phyloP scores from a whole-genome alignment of 2,329 filamentous ascomycete genomes.

The Arthrobotrys sphaeroides region DNA sequence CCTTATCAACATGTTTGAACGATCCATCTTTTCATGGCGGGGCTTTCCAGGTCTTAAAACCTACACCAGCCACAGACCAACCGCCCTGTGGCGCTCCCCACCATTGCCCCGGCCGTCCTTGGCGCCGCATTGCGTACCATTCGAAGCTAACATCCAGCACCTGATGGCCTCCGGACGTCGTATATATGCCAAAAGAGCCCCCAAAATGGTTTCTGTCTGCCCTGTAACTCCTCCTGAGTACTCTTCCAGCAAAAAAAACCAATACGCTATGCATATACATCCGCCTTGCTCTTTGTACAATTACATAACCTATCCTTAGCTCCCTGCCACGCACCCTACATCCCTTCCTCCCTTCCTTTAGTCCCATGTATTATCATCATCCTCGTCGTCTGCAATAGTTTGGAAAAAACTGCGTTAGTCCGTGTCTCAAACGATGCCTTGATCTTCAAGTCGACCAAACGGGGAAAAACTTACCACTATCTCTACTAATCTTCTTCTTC shows the following conservation, averaged over 20 bases:
- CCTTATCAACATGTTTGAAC: too few species aligned
- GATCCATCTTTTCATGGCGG: background rate
- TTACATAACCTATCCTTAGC: too few species aligned
- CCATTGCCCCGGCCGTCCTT: background rate
- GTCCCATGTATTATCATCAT: conserved; percentile 49
- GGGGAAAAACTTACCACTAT: conserved; percentile 53
- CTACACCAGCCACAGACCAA: conserved; percentile 50
- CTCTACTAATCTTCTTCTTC: conserved; percentile 54
- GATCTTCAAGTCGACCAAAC: too few species aligned
- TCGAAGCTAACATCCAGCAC: background rate
- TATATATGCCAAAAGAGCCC: too few species aligned
- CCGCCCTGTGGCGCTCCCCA: conserved; percentile 1
- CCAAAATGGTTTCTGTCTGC: too few species aligned
- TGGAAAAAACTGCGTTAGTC: background rate
- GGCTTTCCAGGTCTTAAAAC: conserved; percentile 47
- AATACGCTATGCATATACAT: too few species aligned
- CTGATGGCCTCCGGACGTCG: background rate
- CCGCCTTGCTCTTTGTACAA: background rate
- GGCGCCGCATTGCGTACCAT: too few species aligned
- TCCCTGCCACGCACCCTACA: background rate
- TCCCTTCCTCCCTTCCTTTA: background rate
- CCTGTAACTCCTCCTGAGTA: too few species aligned
- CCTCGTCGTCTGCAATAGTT: conserved; percentile 50
- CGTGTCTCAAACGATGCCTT: background rate
- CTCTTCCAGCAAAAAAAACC: too few species aligned